Evolutionary conservation across 2,329 filamentous ascomycete species (phyloP), one percentile per base, ranked within the genome.

Genomic region (Lachnellula arida): DNA sequence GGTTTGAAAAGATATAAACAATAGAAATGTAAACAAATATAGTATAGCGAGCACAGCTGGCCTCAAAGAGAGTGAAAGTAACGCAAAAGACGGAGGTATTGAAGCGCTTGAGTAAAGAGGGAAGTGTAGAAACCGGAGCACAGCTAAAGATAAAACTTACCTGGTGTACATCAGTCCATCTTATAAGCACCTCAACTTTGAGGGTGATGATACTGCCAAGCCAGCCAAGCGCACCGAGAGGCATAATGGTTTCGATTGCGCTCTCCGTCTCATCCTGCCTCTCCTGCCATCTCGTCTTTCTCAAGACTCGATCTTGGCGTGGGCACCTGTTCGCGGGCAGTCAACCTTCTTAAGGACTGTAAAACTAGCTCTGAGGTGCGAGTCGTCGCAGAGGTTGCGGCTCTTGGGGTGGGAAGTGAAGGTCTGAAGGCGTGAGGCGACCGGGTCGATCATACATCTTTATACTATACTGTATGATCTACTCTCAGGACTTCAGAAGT

Each of bases 41-140:
- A 28, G 49, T 59, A 39, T 48, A 58, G 54, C 65, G 63, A 69
- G 67, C 65, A 59, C 65, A 67, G 65, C 67, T 67, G 62, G 54
- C 46, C n/a, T 54, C 25, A 57, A 40, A 25, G 17, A 59, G 55
- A 55, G 56, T 60, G 22, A 2, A 23, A 60, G 54, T 60, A 48
- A 54, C 23, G 49, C 57, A 50, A 57, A 53, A 54, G 56, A 51
- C 55, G 43, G 43, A 49, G 11, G 49, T 57, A 34, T 53, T 51
- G 49, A 58, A 44, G 23, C 37, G 49, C 9, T n/a, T 39, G 47
- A 51, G 37, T 49, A 57, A 50, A 46, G 48, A 59, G 50, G 35
- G 51, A 63, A 40, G 48, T 43, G 51, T 57, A 57, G 53, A 59
- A 59, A 55, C 57, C 48, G 59, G 60, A 63, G 62, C 57, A 54